A percentile compares a stretch with the other conserved stretches of the same genome.
These are phyloP conservation scores for Alternaria arbusti DNA, from an alignment of 2,329 filamentous ascomycete genomes.

Conservation along the genomic window DNA sequence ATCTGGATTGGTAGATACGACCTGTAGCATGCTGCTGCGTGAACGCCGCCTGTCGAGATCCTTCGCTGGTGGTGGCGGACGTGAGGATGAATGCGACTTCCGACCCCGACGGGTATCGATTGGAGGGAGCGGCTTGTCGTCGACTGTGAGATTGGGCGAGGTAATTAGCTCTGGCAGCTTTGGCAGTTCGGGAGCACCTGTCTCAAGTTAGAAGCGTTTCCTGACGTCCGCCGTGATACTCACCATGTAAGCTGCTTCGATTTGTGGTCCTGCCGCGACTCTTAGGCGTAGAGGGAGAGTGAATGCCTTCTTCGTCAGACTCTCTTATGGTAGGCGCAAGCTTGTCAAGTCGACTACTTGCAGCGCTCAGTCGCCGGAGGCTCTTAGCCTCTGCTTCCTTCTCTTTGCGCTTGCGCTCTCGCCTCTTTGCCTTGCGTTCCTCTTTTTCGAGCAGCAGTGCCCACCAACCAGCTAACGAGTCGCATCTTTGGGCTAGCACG, in stretches of 20 bases:
- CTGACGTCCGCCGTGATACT: slow-evolving; percentile 8
- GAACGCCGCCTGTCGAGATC: slow-evolving; percentile 72
- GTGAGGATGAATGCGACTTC: slow-evolving; percentile 78
- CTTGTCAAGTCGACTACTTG: slow-evolving; percentile 84
- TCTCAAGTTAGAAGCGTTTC: slow-evolving; percentile 49
- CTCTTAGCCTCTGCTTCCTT: slow-evolving; percentile 81
- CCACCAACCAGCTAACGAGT: slow-evolving; percentile 95
- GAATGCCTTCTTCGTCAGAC: slow-evolving; percentile 75
- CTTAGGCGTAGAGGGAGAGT: slow-evolving; percentile 63
- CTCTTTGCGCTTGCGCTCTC: slow-evolving; percentile 84
- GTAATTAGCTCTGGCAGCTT: slow-evolving; percentile 70
- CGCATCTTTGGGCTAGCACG: slow-evolving; percentile 86
- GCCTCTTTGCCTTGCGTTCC: slow-evolving; percentile 79
- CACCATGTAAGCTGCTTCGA: slow-evolving; percentile 62
- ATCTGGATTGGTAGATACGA: slow-evolving; percentile 75
- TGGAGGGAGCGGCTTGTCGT: slow-evolving; percentile 66
- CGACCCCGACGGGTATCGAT: slow-evolving; percentile 80
- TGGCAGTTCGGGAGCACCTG: slow-evolving; percentile 71
- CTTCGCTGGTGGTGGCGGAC: slow-evolving; percentile 84
- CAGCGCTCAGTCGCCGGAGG: slow-evolving; percentile 82
- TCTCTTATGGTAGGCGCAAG: slow-evolving; percentile 78
- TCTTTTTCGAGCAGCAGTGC: slow-evolving; percentile 93
- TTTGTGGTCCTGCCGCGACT: slow-evolving; percentile 79
- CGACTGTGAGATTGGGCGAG: slow-evolving; percentile 48
- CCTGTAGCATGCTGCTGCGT: slow-evolving; percentile 83